Base-by-base conservation (phyloP, 2,329 filamentous ascomycete species). In the Elsinoe ampelina region DNA sequence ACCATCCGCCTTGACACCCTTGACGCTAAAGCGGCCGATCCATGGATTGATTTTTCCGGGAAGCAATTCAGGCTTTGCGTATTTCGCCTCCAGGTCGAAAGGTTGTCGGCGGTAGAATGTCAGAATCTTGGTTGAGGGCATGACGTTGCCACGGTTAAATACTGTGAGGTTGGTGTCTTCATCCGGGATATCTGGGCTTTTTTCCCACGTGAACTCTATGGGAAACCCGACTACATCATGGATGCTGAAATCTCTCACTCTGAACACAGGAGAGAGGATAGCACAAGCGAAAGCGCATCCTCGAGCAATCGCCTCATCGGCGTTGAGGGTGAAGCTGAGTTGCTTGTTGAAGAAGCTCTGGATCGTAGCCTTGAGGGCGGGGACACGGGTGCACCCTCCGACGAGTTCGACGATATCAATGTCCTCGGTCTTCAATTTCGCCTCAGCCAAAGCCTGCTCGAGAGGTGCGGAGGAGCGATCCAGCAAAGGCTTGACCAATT, bases 61-160 rank as follows among this genome's bases (percentile, higher is more conserved):
- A 7, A 98, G 83, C 56, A 80, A 74, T 45, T 95, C 89, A 17
- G 91, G 87, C 68, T 92, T 87, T 62, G 87, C 85, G 70, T 98
- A 98, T 66, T 87, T 86, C 59, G 93, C 93, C 78, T 98, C 93
- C 54, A 98, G 81, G 69, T 96, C 91, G 72, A 97, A 98, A 47
- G 90, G 81, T 75, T 97, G 89, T 79, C 97, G 97, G 65, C 93
- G 86, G 81, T 97, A 98, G 78, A 98, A 98, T 38, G 93, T 98
- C 56, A 98, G 84, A 63, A 98, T 97, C 82, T 98, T 98, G 63
- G 93, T 98, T 5, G 92, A 97, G 56, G 93, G 93, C 80, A 98
- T 86, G 62, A 95, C 84, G 69, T 96, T 96, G 72, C 92, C 92
- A 74, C 87, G 90, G 82, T 93, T 95, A 77, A 98, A 98, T 68